phyloP scores from a whole-genome alignment of 225 moss, liverwort and hornwort species.

The Physcomitrium patens region DNA sequence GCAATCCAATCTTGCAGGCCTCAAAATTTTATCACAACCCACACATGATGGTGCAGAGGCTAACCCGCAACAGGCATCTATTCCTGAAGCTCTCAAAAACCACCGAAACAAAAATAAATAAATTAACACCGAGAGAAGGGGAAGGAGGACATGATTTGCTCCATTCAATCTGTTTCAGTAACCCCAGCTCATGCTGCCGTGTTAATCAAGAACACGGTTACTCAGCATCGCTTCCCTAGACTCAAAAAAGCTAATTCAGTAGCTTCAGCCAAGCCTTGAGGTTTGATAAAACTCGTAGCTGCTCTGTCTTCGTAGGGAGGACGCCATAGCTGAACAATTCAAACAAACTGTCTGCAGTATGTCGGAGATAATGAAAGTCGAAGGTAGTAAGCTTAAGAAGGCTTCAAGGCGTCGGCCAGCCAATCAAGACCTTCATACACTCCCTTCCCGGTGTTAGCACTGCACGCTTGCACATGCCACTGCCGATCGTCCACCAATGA shows the following conservation, averaged over 20 bases:
- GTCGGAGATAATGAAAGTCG: not conserved
- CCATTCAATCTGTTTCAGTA: too few relatives aligned
- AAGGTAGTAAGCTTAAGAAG: conserved; percentile 13
- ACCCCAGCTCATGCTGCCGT: not conserved
- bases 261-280: not conserved
- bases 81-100: not conserved
- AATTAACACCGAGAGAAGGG: too few relatives aligned
- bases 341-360: not conserved
- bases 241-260: not conserved
- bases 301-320: conserved; percentile 22
- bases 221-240: conserved; percentile 27
- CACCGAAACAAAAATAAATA: too few relatives aligned
- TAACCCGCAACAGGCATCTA: conserved; percentile 2
- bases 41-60: not conserved
- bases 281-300: not conserved
- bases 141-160: too few relatives aligned
- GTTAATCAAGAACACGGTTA: not conserved
- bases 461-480: conserved; percentile 54
- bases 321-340: conserved; percentile 29
- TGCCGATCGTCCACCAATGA: conserved; percentile 33
- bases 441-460: conserved; percentile 36
- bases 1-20: not conserved
- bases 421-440: conserved; percentile 50
- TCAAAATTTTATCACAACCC: not conserved
- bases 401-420: conserved; percentile 38